Conservation (phyloP, 2,329 filamentous ascomycete genomes). For the Talaromyces albobiverticillius region DNA sequence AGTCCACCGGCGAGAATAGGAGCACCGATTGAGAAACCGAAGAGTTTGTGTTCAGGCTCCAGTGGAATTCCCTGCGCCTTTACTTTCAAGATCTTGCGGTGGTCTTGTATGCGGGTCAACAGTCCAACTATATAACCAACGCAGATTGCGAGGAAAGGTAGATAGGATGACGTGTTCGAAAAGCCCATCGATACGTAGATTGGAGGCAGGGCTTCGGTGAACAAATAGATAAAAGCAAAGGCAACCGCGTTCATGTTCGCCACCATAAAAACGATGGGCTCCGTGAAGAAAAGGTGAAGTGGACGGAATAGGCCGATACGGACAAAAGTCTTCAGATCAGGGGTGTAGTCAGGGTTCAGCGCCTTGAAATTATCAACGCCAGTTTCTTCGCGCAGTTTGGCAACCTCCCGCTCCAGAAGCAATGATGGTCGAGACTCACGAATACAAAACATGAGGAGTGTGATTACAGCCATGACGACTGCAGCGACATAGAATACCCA, state of each 20-base stretch:
- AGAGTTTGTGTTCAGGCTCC: conserved; percentile 48
- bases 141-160: conserved; percentile 41
- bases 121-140: conserved; percentile 42
- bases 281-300: conserved; percentile 42
- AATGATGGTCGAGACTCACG: conserved; percentile 46
- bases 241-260: conserved; percentile 43
- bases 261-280: conserved; percentile 47
- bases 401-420: conserved; percentile 37
- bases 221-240: conserved; percentile 50
- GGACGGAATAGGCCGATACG: conserved; percentile 42
- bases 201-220: conserved; percentile 43
- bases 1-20: conserved; percentile 44
- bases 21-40: conserved; percentile 46
- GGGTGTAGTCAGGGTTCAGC: conserved; percentile 40
- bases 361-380: conserved; percentile 24
- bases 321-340: conserved; percentile 36
- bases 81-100: conserved; percentile 28
- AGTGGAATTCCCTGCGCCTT: conserved; percentile 21
- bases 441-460: conserved; percentile 38
- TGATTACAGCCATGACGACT: too few relatives aligned
- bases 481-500: conserved; percentile 47
- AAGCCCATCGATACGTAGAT: conserved; percentile 40
- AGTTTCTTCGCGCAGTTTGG: conserved; percentile 25
- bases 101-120: conserved; percentile 44
- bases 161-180: conserved; percentile 29